Conservation (phyloP, 2,329 filamentous ascomycete species). For the Aurifilum marmelostoma region DNA sequence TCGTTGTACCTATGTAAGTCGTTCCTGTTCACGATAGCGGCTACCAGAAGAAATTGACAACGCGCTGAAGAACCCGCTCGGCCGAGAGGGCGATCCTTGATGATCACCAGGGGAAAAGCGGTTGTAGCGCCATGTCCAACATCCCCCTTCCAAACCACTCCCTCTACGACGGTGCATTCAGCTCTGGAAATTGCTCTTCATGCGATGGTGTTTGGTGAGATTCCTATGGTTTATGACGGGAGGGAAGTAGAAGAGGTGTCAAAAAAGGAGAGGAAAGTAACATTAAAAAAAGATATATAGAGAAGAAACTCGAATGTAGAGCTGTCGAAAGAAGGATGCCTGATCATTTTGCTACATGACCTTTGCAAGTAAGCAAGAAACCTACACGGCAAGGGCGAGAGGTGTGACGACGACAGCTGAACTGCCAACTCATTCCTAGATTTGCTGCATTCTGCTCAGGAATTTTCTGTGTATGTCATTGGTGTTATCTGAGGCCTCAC, state of each 20-base stretch:
- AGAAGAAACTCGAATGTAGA: not conserved
- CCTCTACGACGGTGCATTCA: not conserved
- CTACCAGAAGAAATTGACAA: not conserved
- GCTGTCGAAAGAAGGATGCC: not conserved
- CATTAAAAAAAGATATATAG: too few relatives aligned
- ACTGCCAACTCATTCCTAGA: not conserved
- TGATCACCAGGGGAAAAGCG: slow-evolving; percentile 2
- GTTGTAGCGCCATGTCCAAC: not conserved
- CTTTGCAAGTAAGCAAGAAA: not conserved
- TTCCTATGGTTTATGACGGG: not conserved
- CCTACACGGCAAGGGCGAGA: not conserved
- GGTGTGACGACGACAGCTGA: not conserved
- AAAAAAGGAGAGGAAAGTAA: too few relatives aligned
- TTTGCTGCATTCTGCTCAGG: not conserved
- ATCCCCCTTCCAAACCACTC: not conserved
- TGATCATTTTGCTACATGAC: not conserved
- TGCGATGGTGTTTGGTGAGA: not conserved
- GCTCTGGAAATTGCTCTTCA: not conserved
- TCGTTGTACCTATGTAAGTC: not conserved
- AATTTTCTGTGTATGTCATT: not conserved
- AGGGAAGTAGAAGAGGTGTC: not conserved
- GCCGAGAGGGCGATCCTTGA: not conserved
- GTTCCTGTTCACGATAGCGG: not conserved
- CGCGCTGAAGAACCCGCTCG: not conserved
- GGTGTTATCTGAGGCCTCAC: not conserved